Percentiles rank a stretch among this genome's conserved stretches.
Evolutionary conservation across 352 stramenopile species (phyloP).

Genomic region (Phytopythium boreale): DNA sequence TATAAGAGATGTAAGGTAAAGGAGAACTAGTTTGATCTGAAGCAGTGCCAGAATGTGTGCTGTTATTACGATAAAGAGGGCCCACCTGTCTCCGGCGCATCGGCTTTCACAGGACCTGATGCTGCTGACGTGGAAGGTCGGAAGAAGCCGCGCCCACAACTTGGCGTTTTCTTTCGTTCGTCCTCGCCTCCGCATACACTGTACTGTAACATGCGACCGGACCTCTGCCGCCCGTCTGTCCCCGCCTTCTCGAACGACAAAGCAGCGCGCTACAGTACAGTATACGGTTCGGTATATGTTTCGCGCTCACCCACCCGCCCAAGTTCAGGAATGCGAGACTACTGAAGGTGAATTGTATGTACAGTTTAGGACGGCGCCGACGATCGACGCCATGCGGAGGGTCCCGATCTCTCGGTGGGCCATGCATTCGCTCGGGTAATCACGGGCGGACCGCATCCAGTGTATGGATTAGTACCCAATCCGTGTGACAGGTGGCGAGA

Average conservation of each 20-base stretch:
- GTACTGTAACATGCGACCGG: not conserved
- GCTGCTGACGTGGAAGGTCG: conserved; percentile 10
- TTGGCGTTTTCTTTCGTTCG: conserved; percentile 5
- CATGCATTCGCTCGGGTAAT: not conserved
- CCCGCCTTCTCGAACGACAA: not conserved
- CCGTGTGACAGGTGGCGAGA: not conserved
- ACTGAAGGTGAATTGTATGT: not conserved
- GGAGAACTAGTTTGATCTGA: not conserved
- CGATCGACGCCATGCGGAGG: not conserved
- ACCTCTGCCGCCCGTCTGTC: not conserved
- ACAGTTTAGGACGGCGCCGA: not conserved
- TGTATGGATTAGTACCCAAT: not conserved
- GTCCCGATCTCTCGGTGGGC: not conserved
- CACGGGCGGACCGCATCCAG: not conserved
- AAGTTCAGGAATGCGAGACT: not conserved
- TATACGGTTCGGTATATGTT: not conserved
- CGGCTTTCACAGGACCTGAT: not conserved
- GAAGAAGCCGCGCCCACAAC: conserved; percentile 4
- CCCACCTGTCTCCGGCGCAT: not conserved
- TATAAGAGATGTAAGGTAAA: not conserved
- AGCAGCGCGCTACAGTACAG: not conserved
- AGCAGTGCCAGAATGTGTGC: not conserved
- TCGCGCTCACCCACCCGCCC: not conserved
- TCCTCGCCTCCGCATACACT: not conserved
- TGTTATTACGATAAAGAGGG: not conserved